Evolutionary conservation across 2,329 filamentous ascomycete genomes (phyloP).

Genomic region (Microdochium bolleyi): DNA sequence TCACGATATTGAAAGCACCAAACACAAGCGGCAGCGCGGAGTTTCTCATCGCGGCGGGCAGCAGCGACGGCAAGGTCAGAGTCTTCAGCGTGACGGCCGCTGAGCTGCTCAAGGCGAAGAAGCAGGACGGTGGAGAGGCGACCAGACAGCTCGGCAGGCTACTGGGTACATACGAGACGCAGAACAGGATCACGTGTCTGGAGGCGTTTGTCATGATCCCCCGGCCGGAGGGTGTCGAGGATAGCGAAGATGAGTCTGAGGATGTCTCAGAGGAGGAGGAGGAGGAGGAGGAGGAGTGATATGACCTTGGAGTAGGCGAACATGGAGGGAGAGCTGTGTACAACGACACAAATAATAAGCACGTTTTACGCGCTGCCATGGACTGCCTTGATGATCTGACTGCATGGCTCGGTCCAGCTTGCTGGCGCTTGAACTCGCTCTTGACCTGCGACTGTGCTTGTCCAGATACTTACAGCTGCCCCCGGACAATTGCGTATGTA

Average conservation of each 20-base stretch:
- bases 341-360: not conserved
- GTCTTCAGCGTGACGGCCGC: constrained; percentile 57
- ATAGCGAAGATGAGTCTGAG: constrained; percentile 35
- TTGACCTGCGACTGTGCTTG: too few species aligned
- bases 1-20: constrained; percentile 51
- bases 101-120: constrained; percentile 26
- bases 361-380: too few species aligned
- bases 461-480: too few species aligned
- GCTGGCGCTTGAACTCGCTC: too few species aligned
- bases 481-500: too few species aligned
- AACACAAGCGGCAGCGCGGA: constrained; percentile 24
- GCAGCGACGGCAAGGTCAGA: constrained; percentile 80
- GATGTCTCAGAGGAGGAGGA: constrained; percentile 16
- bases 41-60: constrained; percentile 60
- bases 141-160: constrained; percentile 48
- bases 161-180: constrained; percentile 73
- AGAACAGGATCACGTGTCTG: constrained; percentile 83
- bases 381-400: not conserved
- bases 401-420: not conserved
- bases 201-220: constrained; percentile 79
- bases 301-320: constrained; percentile 1
- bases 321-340: too few species aligned
- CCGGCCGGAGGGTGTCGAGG: constrained; percentile 51
- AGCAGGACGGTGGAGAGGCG: constrained; percentile 17
- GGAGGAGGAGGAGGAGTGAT: constrained; percentile 18